Evolutionary conservation across 202 grass and related monocot genomes (phyloP).

Genomic region (Musa balbisiana): DNA sequence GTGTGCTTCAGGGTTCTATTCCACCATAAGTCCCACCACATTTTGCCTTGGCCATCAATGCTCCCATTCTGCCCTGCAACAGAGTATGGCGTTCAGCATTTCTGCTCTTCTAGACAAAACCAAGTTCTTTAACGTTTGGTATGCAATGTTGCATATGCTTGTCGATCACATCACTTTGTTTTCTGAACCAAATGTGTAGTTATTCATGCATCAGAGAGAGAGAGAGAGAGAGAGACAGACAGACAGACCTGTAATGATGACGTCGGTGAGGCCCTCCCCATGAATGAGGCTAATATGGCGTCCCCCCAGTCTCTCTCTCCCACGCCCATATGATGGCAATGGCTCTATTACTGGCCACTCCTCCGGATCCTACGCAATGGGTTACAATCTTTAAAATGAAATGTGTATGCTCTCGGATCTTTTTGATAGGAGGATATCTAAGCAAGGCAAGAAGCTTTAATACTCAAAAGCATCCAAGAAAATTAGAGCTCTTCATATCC

Average conservation of each 20-base stretch:
- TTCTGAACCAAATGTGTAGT: not conserved
- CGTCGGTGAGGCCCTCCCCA: constrained; percentile 59
- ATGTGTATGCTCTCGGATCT: not conserved
- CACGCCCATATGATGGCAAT: constrained; percentile 75
- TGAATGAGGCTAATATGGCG: constrained; percentile 88
- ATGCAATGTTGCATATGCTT: too few species aligned
- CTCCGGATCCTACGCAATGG: constrained; percentile 48
- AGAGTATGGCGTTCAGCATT: too few species aligned
- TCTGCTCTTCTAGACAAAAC: not conserved
- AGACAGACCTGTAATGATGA: constrained; percentile 65
- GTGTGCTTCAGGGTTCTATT: constrained; percentile 11
- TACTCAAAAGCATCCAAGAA: too few species aligned
- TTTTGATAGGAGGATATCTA: not conserved
- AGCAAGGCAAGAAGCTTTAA: not conserved
- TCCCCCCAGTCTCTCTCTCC: constrained; percentile 69
- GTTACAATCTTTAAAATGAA: constrained; percentile 4
- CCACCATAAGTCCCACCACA: constrained; percentile 20
- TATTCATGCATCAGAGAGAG: not conserved
- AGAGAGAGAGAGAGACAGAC: not conserved
- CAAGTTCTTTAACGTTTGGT: too few species aligned
- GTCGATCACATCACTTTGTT: too few species aligned
- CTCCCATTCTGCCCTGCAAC: constrained; percentile 23
- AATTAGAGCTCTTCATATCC: not conserved
- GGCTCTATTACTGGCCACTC: constrained; percentile 82
- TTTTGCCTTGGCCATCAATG: constrained; percentile 21